Evolutionary conservation across 768 basidiomycete species (phyloP).

Genomic region (Leccinellum albellum): DNA sequence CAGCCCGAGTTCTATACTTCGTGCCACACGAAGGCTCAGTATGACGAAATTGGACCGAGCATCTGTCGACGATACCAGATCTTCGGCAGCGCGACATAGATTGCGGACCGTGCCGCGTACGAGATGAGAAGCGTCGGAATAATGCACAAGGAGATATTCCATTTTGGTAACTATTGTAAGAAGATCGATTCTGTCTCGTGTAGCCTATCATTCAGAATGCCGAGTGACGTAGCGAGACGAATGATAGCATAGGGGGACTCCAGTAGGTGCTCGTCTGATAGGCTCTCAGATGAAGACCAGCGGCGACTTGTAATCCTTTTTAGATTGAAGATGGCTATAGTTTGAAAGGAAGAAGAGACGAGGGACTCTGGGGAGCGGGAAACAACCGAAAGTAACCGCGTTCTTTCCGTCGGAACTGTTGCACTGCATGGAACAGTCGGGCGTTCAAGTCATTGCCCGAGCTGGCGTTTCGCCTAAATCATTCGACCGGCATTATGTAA

Average conservation of each 20-base stretch:
- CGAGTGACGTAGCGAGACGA: neutral
- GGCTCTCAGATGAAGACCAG: constrained; percentile 14
- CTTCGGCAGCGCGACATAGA: constrained; percentile 81
- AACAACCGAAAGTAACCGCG: neutral
- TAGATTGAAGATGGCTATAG: neutral
- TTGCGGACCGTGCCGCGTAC: neutral
- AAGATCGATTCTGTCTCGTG: neutral
- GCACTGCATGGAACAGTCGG: neutral
- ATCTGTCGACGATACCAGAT: constrained; percentile 92
- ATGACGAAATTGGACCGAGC: constrained; percentile 89
- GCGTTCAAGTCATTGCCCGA: neutral
- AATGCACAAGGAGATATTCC: neutral
- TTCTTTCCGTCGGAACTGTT: neutral
- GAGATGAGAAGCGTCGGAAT: neutral
- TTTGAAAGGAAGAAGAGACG: neutral
- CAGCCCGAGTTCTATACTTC: constrained; percentile 94
- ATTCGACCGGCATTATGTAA: neutral
- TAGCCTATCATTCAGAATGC: constrained; percentile 5
- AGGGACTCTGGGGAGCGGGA: neutral
- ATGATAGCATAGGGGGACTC: neutral
- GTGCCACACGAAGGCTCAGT: constrained; percentile 92
- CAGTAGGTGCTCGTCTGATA: neutral
- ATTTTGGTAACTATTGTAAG: neutral
- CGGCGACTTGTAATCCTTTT: neutral
- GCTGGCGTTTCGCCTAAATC: neutral